A percentile compares a stretch with the other conserved stretches of the same genome.
These are phyloP conservation scores for Aspergillus wentii DNA, from an alignment of 495 filamentous ascomycete genomes.

Conservation along the genomic window DNA sequence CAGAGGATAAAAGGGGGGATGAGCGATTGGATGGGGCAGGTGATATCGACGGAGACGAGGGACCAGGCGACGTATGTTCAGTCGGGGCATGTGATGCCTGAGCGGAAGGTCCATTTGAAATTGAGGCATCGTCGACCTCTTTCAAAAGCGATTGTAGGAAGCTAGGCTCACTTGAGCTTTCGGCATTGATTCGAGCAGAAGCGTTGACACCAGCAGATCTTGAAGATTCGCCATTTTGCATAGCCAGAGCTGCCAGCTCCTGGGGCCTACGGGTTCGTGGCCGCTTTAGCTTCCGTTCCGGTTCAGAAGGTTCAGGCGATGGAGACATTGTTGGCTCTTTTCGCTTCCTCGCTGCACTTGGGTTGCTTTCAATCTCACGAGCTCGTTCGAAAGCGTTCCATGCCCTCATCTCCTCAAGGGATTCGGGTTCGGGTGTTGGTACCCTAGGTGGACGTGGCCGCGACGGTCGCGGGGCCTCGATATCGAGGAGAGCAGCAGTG, in stretches of 20 bases:
- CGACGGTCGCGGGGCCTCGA: slow-evolving; percentile 41
- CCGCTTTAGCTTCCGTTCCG: slow-evolving; percentile 76
- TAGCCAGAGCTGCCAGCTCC: slow-evolving; percentile 40
- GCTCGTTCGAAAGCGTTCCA: slow-evolving; percentile 89
- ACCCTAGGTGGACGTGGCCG: slow-evolving; percentile 39
- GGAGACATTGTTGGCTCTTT: slow-evolving; percentile 77
- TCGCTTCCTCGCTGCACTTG: slow-evolving; percentile 58
- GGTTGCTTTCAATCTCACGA: slow-evolving; percentile 57
- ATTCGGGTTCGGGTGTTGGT: slow-evolving; percentile 57
- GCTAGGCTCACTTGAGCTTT: slow-evolving; percentile 44
- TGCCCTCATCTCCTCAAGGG: slow-evolving; percentile 72
- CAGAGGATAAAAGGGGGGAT: slow-evolving; percentile 64
- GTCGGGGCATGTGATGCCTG: slow-evolving; percentile 38
- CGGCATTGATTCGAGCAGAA: slow-evolving; percentile 24
- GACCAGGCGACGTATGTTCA: slow-evolving; percentile 46
- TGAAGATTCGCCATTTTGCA: slow-evolving; percentile 43
- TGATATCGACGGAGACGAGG: slow-evolving; percentile 71
- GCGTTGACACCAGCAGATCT: slow-evolving; percentile 28
- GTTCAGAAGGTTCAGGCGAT: slow-evolving; percentile 53
- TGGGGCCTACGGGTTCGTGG: slow-evolving; percentile 62
- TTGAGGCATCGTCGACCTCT: slow-evolving; percentile 73
- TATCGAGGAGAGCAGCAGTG: slow-evolving; percentile 48
- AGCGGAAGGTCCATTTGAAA: slow-evolving; percentile 41
- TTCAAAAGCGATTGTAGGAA: slow-evolving; percentile 81
- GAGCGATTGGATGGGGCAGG: slow-evolving; percentile 62